Base-by-base conservation (phyloP, 2,329 filamentous ascomycete genomes). In the Phialophora verrucosa region DNA sequence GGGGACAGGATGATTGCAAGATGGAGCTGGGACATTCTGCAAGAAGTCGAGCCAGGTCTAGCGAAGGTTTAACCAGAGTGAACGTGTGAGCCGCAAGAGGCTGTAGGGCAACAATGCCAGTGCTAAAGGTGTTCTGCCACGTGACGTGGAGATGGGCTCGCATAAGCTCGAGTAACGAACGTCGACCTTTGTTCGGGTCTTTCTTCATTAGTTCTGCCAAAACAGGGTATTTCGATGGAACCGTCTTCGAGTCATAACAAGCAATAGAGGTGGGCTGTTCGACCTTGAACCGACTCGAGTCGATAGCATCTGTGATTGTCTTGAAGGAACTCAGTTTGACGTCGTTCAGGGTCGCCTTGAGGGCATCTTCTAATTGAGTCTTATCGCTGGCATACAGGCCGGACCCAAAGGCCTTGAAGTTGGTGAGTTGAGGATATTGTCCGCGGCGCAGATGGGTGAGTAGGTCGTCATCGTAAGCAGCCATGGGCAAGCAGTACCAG, bases 401-500 rank as follows among this genome's bases (percentile, higher is more conserved):
- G 68, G 86, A 88, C 11, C 87, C 87, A 20, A 97, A 79, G 1
- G 85, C 85, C 61, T 92, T 87, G 79, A 92, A 95, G 44, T 89
- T 86, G 4, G 90, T 94, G 70, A 96, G 79, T 42, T 84, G 81
- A 0, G 90, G 88, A 73, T 90, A 94, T 67, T 92, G 86, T 42
- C 91, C 92, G 44, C 89, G 85, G 60, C 93, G 88, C 65, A 98
- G 82, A 72, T 88, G 91, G 0, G 83, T 78, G 49, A 98, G 80
- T 65, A 94, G 82, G 1, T 85, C 78, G 74, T 97, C 91, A 67
- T 93, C 87, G 71, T 88, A 86, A 20, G 87, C 76, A 0, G 87
- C 91, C 91, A 97, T 97, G 3, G 95, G 95, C 59, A 97, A 84
- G 29, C 92, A 84, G n/a, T 90, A 84, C 78, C 90, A 90, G 75